Evolutionary conservation across 2,329 filamentous ascomycete genomes (phyloP).

Genomic region (Alternaria triticimaculans): DNA sequence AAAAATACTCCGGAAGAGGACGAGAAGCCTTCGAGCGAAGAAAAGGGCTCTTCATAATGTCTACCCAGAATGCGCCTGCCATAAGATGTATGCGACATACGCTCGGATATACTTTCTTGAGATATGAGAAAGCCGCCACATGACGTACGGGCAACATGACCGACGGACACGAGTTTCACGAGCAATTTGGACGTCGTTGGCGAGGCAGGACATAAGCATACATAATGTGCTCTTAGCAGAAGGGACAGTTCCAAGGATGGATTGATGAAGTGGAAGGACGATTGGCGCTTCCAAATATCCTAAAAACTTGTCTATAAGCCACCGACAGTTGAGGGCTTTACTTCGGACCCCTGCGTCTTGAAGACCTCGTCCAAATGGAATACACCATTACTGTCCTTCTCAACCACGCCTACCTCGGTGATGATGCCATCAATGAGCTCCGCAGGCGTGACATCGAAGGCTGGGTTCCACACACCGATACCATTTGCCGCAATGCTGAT

Average conservation of each 20-base stretch:
- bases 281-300: background rate
- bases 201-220: background rate
- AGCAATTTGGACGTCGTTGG: background rate
- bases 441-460: slow-evolving; percentile 93
- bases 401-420: slow-evolving; percentile 87
- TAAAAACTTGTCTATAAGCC: slow-evolving; percentile 28
- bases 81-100: background rate
- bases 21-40: slow-evolving; percentile 21
- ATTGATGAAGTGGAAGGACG: background rate
- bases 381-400: slow-evolving; percentile 72
- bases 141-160: background rate
- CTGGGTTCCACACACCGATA: slow-evolving; percentile 93
- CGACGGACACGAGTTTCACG: background rate
- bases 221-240: background rate
- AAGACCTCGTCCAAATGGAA: slow-evolving; percentile 66
- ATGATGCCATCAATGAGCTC: slow-evolving; percentile 91
- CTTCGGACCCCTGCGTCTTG: slow-evolving; percentile 28
- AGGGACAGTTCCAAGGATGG: background rate
- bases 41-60: slow-evolving; percentile 22
- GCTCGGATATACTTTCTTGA: background rate
- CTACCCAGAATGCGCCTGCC: background rate
- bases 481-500: slow-evolving; percentile 79
- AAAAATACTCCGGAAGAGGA: slow-evolving; percentile 24
- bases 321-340: slow-evolving; percentile 43
- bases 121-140: background rate